Percentiles rank a stretch among this genome's conserved stretches.
These are phyloP conservation scores for Fragilaria crotonensis DNA, from an alignment of 108 stramenopile genomes.

Conservation along the genomic window DNA sequence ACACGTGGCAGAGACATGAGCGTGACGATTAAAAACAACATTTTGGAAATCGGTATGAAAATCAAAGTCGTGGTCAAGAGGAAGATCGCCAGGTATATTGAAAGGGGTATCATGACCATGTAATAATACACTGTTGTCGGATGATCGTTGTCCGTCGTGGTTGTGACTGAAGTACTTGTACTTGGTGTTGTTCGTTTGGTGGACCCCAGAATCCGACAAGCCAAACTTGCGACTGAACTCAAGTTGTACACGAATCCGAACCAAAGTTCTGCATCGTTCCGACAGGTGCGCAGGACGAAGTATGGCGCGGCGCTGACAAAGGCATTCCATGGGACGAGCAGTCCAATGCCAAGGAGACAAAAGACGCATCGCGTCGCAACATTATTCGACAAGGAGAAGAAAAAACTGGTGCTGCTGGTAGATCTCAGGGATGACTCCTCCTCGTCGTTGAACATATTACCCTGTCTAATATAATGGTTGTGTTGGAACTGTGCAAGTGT, in stretches of 20 bases:
- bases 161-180: slow-evolving; percentile 3
- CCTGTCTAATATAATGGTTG: too few species aligned
- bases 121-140: slow-evolving; percentile 5
- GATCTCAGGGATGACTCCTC: too few species aligned
- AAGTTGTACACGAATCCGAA: slow-evolving; percentile 46
- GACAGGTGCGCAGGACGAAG: slow-evolving; percentile 19
- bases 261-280: slow-evolving; percentile 26
- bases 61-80: slow-evolving; percentile 26
- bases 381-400: too few species aligned
- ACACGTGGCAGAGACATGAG: slow-evolving; percentile 19
- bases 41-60: slow-evolving; percentile 13
- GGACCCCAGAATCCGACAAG: too few species aligned
- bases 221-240: slow-evolving; percentile 31
- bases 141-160: slow-evolving; percentile 7
- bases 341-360: slow-evolving; percentile 45
- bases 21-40: slow-evolving; percentile 17
- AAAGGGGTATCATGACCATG: slow-evolving; percentile 35
- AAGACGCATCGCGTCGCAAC: too few species aligned
- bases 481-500: too few species aligned
- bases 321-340: slow-evolving; percentile 64
- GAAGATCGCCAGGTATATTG: slow-evolving; percentile 34
- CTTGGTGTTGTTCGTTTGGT: too few species aligned
- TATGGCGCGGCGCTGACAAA: slow-evolving; percentile 56
- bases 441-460: too few species aligned
- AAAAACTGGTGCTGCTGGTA: too few species aligned